Evolutionary conservation across 192 early-diverging fungal species (phyloP).

Genomic region (Coemansia sp.): DNA sequence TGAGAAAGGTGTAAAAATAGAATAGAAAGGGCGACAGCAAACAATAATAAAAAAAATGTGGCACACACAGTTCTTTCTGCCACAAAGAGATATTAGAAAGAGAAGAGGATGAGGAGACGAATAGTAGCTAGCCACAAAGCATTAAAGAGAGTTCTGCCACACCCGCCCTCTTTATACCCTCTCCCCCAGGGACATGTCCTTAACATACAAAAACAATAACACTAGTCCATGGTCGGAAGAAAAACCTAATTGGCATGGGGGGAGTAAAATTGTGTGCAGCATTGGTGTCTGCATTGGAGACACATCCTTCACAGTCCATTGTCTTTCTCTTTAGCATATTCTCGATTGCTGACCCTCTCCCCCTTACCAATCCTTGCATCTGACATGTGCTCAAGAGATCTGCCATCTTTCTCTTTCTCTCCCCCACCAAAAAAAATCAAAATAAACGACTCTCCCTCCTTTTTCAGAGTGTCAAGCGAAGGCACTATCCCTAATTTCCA

Average conservation of each 20-base stretch:
- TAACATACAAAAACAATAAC: background rate
- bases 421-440: background rate
- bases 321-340: background rate
- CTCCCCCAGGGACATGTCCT: background rate
- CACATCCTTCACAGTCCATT: background rate
- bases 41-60: background rate
- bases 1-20: conserved; percentile 8
- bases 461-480: background rate
- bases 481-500: background rate
- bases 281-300: background rate
- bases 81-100: conserved; percentile 13
- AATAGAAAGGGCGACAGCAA: conserved; percentile 11
- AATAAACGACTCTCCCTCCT: background rate
- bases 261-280: background rate
- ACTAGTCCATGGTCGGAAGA: background rate
- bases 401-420: background rate
- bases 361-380: background rate
- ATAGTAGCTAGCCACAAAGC: background rate
- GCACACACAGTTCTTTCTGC: background rate
- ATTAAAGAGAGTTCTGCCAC: conserved; percentile 7
- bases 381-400: conserved; percentile 2
- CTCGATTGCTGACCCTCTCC: background rate
- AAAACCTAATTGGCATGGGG: background rate
- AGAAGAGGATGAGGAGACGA: background rate
- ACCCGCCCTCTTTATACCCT: conserved; percentile 4